Base-by-base conservation (phyloP, 1,284 basidiomycete species). In the Ganoderma resinaceum region DNA sequence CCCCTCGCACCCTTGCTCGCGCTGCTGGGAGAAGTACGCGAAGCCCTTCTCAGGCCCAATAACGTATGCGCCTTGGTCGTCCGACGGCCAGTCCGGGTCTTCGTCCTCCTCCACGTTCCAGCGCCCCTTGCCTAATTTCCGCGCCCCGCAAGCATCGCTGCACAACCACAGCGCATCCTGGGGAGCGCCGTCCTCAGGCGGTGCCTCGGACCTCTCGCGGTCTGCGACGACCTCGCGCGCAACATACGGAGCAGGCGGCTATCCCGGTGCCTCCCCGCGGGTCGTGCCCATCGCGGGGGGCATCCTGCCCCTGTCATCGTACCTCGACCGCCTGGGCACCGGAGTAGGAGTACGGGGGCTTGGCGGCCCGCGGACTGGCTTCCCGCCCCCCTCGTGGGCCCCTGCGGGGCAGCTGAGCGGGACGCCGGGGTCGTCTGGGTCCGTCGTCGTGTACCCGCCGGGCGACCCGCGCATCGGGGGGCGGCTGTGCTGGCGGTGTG, bases 401-500 rank as follows among this genome's bases (percentile, higher is more conserved):
- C 60, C 57, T 4, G 35, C 59, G 0, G 59, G 66, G 61, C 57
- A 66, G 46, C 35, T 43, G 66, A 16, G 58, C 61, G 65, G 29
- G 53, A 52, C 14, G 63, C 63, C 2, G 61, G 1, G 76, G 81
- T 5, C 83, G 84, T 0, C 82, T 81, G 0, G 84, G 83, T 43
- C 60, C 8, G 76, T 85, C 14, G 67, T 84, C 1, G 85, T 91
- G 16, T 85, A 89, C 66, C 70, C 72, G 1, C 85, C 92, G 0
- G 92, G 92, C 2, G 92, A 94, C 76, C 82, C 89, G n/a, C 79
- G 91, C 57, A 80, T 93, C 11, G 92, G 92, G 0, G 92, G 93
- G 0, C 73, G 80, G 53, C 66, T 86, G 68, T 94, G 92, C 76
- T 88, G 85, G 86, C 81, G 84, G 42, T 94, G 92, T 75, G 80